Base-by-base conservation (phyloP, 805 yeast species). In the Candida maris region DNA sequence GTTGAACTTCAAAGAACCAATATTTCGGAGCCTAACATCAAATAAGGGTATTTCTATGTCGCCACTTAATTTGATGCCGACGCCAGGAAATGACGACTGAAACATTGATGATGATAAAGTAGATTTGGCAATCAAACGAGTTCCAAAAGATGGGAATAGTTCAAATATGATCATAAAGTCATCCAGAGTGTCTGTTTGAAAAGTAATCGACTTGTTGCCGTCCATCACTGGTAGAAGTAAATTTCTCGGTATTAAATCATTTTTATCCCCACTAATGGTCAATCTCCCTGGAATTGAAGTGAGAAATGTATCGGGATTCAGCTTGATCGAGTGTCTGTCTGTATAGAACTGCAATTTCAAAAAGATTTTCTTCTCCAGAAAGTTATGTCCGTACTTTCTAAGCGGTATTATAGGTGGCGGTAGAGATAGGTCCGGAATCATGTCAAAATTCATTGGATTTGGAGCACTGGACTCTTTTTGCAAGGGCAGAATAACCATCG, bases 321-420 rank as follows among this genome's bases (percentile, higher is more conserved):
- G 49, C 19, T 60, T 59, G 33, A 73, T 62, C 1, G 78, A 67
- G 28, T 68, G 63, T 33, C 70, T 57, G 34, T 65, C 67, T 23
- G 68, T 63, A 29, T 79, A 77, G 50, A 88, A 81, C 2, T 75
- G 71, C 28, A 93, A 64, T 55, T 89, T 95, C 20, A 93, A 71
- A 44, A 88, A 78, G 4, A 86, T 86, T 58, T 86, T 87, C 56
- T 85, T 85, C 55, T 93, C 97, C 52, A 93, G 64, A 65, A 88
- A 93, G 58, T 87, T 93, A 61, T 93, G 98, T 12, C 98, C 98
- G 56, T 93, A 93, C 51, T 95, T 77, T 51, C 96, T 73, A 36
- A 93, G 65, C 1, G 98, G 98, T 34, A 93, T 78, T 36, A 93
- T 86, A 3, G 98, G 98, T 1, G 98, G 98, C 1, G 98, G 98